Conservation (phyloP, 805 yeast genomes). For the Metschnikowia kofuensis region DNA sequence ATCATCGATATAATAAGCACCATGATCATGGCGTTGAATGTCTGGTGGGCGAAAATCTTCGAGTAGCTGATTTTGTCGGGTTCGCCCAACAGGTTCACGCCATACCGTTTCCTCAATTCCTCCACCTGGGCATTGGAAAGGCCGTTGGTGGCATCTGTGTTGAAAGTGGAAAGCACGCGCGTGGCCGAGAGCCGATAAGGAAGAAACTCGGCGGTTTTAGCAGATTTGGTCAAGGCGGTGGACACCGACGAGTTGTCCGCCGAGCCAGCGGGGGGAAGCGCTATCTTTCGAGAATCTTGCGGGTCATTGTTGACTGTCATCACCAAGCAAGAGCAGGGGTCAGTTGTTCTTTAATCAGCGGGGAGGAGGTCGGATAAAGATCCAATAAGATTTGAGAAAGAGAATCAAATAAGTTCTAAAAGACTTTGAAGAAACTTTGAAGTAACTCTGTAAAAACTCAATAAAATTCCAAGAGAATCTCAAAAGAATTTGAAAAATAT, state of each 20-base stretch:
- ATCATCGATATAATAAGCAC: constrained; percentile 67
- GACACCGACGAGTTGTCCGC: constrained; percentile 3
- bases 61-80: constrained; percentile 51
- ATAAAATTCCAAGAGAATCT: no score
- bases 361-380: no score
- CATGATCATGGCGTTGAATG: constrained; percentile 74
- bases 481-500: no score
- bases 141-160: constrained; percentile 48
- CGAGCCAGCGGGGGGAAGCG: neutral
- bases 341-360: no score
- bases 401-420: no score
- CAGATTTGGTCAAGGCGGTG: neutral
- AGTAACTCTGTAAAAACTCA: no score
- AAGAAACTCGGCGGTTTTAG: constrained; percentile 1
- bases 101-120: constrained; percentile 33
- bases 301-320: neutral
- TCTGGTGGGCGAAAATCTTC: constrained; percentile 58
- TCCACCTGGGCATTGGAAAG: constrained; percentile 27
- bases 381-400: no score
- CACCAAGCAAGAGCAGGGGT: neutral
- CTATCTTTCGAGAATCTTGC: neutral
- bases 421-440: no score
- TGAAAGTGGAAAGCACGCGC: constrained; percentile 34
- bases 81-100: constrained; percentile 62
- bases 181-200: constrained; percentile 33